These are phyloP conservation scores for Kazachstania africana DNA, from an alignment of 805 yeast species.

Conservation along the genomic window DNA sequence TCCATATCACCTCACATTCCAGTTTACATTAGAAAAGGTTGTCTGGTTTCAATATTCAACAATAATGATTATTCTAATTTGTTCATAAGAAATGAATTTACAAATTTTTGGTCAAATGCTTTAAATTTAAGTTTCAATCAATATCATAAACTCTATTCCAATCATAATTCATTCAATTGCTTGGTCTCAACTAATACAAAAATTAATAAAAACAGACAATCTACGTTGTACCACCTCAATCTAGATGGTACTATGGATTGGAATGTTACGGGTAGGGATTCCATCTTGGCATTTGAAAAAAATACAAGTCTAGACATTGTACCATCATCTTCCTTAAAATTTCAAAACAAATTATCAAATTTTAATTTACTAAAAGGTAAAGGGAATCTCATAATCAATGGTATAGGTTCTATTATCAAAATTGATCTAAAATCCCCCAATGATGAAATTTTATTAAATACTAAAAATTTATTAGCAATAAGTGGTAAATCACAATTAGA, in stretches of 20 bases:
- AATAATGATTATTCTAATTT: constrained; percentile 1
- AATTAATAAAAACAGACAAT: constrained; percentile 1
- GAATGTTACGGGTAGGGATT: constrained; percentile 20
- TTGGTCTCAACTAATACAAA: constrained; percentile 17
- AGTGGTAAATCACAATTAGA: constrained; percentile 22
- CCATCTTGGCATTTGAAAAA: constrained; percentile 21
- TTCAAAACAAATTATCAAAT: constrained; percentile 3
- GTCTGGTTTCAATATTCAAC: constrained; percentile 18
- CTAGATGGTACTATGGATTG: constrained; percentile 21
- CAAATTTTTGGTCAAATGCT: constrained; percentile 13
- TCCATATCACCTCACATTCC: constrained; percentile 1
- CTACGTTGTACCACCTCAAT: constrained; percentile 6
- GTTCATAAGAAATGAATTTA: constrained; percentile 12
- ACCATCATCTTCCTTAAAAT: constrained; percentile 1
- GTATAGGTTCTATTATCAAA: constrained; percentile 17
- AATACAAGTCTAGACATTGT: constrained; percentile 16
- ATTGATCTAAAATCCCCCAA: constrained; percentile 14
- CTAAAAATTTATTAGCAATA: constrained; percentile 21
- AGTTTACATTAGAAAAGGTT: constrained; percentile 19
- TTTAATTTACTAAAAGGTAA: constrained; percentile 21
- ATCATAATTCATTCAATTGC: constrained; percentile 9
- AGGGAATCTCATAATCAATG: constrained; percentile 17
- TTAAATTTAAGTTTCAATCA: constrained; percentile 11
- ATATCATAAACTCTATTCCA: constrained; percentile 11
- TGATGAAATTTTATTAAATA: constrained; percentile 21